Conservation (phyloP, 495 filamentous ascomycete species). For the Penicillium canariense region DNA sequence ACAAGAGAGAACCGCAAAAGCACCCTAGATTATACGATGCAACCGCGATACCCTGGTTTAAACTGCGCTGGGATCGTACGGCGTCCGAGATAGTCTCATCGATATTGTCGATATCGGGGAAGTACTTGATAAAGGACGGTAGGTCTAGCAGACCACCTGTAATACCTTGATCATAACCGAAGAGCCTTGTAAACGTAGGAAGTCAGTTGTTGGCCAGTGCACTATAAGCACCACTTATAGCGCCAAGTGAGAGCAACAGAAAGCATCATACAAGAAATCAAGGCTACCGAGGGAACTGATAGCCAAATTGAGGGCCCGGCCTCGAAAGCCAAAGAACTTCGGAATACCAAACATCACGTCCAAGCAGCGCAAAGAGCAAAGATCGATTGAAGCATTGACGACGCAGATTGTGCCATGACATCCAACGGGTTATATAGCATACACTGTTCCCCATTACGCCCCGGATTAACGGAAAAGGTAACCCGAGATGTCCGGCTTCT, state of each 20-base stretch:
- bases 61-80: conserved; percentile 23
- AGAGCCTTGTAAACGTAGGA: conserved; percentile 30
- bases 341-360: conserved; percentile 40
- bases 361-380: conserved; percentile 9
- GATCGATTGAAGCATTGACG: conserved; percentile 6
- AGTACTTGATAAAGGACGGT: conserved; percentile 48
- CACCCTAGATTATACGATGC: conserved; percentile 74
- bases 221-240: not conserved
- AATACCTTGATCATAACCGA: conserved; percentile 57
- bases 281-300: conserved; percentile 66
- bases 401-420: conserved; percentile 1
- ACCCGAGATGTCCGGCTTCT: conserved; percentile 16
- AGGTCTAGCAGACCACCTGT: conserved; percentile 59
- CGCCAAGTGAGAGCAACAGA: not conserved
- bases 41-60: conserved; percentile 52
- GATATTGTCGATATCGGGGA: conserved; percentile 39
- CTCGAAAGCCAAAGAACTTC: conserved; percentile 61
- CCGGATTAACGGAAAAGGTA: conserved; percentile 27
- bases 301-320: conserved; percentile 60
- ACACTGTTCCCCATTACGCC: not conserved
- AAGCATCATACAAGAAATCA: conserved; percentile 54
- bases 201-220: not conserved
- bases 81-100: conserved; percentile 10
- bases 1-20: conserved; percentile 66
- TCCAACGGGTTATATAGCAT: conserved; percentile 25